phyloP scores from a whole-genome alignment of 345 rosid genomes.

The Anacardium occidentale region DNA sequence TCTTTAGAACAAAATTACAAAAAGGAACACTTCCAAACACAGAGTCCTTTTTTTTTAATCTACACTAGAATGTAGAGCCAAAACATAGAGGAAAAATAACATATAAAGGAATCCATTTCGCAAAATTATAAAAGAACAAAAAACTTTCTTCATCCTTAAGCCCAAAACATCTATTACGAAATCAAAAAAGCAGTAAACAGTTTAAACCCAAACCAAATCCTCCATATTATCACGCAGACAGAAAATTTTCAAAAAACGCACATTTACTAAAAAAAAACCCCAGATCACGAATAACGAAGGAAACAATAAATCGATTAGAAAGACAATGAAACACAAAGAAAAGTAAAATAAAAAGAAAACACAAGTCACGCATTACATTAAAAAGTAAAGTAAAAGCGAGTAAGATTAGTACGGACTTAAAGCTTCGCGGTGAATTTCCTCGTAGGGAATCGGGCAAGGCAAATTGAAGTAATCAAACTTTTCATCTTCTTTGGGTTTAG shows the following conservation, averaged over 20 bases:
- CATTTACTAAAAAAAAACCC: not conserved
- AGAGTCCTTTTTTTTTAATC: not conserved
- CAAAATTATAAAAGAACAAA: not conserved
- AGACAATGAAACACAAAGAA: not conserved
- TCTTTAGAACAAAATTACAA: not conserved
- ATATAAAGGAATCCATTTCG: not conserved
- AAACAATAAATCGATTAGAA: not conserved
- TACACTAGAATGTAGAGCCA: not conserved
- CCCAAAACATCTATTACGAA: not conserved
- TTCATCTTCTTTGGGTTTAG: slow-evolving; percentile 36
- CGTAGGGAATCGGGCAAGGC: slow-evolving; percentile 89
- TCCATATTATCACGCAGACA: not conserved
- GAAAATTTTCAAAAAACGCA: not conserved
- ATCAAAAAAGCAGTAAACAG: not conserved
- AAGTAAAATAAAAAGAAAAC: not conserved
- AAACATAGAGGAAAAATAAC: not conserved
- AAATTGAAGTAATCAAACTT: slow-evolving; percentile 71
- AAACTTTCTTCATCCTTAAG: not conserved
- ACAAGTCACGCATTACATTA: slow-evolving; percentile 11
- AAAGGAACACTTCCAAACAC: no score
- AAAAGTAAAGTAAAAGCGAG: not conserved
- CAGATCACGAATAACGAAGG: not conserved
- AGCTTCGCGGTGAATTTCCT: slow-evolving; percentile 93
- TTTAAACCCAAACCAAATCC: not conserved
- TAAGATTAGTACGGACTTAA: slow-evolving; percentile 49